phyloP scores from a whole-genome alignment of 1,139 yeast genomes.

The Taphrina communis region DNA sequence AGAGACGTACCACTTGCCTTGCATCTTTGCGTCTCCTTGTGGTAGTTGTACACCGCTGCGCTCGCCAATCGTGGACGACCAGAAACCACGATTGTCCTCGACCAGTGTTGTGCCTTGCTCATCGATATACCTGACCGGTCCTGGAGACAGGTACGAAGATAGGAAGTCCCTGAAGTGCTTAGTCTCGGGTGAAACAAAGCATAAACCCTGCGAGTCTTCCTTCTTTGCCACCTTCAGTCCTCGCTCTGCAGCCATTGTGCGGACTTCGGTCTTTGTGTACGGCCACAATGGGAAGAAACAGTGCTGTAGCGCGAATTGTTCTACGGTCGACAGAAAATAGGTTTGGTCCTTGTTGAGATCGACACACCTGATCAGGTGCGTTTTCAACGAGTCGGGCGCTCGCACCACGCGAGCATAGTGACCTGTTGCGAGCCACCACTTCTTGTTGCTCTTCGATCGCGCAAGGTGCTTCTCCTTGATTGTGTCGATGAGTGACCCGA shows the following conservation, averaged over 20 bases:
- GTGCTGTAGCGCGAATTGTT: conserved; percentile 57
- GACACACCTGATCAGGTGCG: conserved; percentile 62
- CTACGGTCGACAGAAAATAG: conserved; percentile 78
- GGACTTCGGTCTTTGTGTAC: conserved; percentile 71
- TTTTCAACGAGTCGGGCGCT: conserved; percentile 46
- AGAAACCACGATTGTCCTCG: conserved; percentile 80
- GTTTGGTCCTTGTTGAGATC: conserved; percentile 83
- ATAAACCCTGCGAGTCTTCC: conserved; percentile 93
- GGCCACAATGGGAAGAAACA: conserved; percentile 82
- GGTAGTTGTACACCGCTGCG: conserved; percentile 79
- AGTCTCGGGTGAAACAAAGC: conserved; percentile 76
- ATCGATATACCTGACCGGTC: conserved; percentile 78
- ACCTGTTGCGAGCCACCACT: conserved; percentile 84
- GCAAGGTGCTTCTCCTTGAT: conserved; percentile 42
- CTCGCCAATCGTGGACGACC: conserved; percentile 96
- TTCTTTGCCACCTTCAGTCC: conserved; percentile 70
- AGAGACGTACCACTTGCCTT: conserved; percentile 87
- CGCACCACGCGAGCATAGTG: conserved; percentile 65
- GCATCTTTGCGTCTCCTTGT: conserved; percentile 74
- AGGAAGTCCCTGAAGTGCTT: conserved; percentile 75
- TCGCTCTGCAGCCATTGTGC: conserved; percentile 65
- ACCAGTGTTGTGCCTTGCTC: conserved; percentile 65
- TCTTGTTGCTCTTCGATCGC: conserved; percentile 45
- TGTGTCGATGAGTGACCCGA: conserved; percentile 59
- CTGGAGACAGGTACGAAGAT: conserved; percentile 70